Evolutionary conservation across 2,329 filamentous ascomycete genomes (phyloP), one percentile per base, ranked within the genome.

Genomic region (Colletotrichum siamense): DNA sequence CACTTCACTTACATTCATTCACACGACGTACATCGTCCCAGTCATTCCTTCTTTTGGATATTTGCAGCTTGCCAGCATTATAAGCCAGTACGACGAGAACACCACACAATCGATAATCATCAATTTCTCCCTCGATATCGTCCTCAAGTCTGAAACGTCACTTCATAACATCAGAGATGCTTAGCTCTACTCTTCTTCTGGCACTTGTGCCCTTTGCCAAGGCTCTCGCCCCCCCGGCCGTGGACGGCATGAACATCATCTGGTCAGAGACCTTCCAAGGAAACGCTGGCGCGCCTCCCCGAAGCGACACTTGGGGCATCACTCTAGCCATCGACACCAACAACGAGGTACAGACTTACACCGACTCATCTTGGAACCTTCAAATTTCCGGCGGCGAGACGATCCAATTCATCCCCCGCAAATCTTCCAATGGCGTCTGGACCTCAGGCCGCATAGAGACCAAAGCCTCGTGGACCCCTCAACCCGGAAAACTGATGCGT

Each of bases 381-480:
- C 89, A 90, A 75, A 82, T 89, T 66, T 89, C 86, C 44, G 90
- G 90, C 39, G 85, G 86, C 49, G 83, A 83, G 63, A 89, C 89
- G 0, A 80, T 92, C 4, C 89, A 91, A 79, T 82, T 92, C 62
- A 84, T 91, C 32, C 90, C 90, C 3, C 84, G 83, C 77, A 84
- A 84, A 67, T 84, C 85, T 22, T 73, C 81, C 5, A 78, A 79
- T 4, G 85, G 85, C 3, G 79, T 81, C 32, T 92, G 90, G 90
- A 91, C 89, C 0, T 92, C 90, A 2, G 89, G 84, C 44, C 89
- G 90, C 18, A 86, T 92, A 79, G 90, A 92, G 83, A 86, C 87
- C 77, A 86, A 84, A 71, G 84, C 83, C 66, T 84, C 86, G 32
- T 87, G 89, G 78, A 89, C 87, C 1, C 90, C 90, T 0, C 74